Percentiles rank a stretch among this genome's conserved stretches.
phyloP scores from a whole-genome alignment of 805 yeast species.

The Pachysolen tannophilus region DNA sequence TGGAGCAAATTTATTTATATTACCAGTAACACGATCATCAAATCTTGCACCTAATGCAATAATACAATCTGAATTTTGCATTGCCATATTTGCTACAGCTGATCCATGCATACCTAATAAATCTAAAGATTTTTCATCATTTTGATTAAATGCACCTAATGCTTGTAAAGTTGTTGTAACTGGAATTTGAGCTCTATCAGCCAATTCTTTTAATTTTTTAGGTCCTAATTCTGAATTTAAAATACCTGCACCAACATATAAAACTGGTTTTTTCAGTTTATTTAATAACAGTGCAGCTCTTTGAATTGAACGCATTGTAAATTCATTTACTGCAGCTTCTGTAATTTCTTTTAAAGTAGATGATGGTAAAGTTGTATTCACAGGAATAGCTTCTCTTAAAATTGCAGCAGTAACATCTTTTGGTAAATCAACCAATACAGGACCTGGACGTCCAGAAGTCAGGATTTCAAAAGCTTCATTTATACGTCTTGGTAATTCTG shows the following conservation, averaged over 20 bases:
- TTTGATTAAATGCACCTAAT: constrained; percentile 90
- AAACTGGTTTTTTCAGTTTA: constrained; percentile 76
- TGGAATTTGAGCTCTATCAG: constrained; percentile 88
- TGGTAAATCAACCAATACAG: constrained; percentile 95
- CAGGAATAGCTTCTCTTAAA: constrained; percentile 79
- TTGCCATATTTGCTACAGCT: constrained; percentile 90
- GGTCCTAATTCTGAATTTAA: constrained; percentile 79
- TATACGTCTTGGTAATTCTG: constrained; percentile 90
- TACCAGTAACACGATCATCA: constrained; percentile 96
- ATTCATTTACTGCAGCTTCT: constrained; percentile 59
- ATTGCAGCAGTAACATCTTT: constrained; percentile 96
- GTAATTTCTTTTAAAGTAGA: constrained; percentile 65
- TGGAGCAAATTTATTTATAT: constrained; percentile 84
- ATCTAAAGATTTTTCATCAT: constrained; percentile 82
- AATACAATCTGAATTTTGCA: constrained; percentile 89
- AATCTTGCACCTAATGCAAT: constrained; percentile 95
- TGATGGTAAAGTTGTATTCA: constrained; percentile 68
- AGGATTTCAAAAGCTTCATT: constrained; percentile 99
- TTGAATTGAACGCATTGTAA: constrained; percentile 63
- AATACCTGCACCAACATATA: constrained; percentile 91
- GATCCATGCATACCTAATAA: constrained; percentile 99
- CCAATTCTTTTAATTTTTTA: constrained; percentile 63
- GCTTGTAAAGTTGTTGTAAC: constrained; percentile 95
- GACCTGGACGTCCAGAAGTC: constrained; percentile 94
- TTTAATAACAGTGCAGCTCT: constrained; percentile 76